Evolutionary conservation across 208 protist species (phyloP).

Genomic region (Acanthamoeba sp.): DNA sequence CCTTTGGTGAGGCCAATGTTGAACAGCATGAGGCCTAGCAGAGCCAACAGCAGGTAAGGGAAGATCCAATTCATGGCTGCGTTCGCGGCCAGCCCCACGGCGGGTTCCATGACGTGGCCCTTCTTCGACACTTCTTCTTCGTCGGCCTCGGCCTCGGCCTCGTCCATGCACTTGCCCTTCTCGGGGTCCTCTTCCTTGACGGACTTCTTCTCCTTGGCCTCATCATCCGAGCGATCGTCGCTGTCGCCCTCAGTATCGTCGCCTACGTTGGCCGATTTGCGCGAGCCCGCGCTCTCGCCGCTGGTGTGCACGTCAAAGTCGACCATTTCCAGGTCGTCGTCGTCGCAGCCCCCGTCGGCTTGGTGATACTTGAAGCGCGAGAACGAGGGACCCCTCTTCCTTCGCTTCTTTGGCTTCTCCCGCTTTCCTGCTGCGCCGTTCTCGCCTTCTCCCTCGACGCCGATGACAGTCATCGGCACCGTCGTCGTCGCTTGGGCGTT

Average conservation of each 20-base stretch:
- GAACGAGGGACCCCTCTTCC: neutral
- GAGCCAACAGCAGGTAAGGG: neutral
- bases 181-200: neutral
- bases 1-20: conserved; percentile 26
- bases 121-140: neutral
- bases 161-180: neutral
- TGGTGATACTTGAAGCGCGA: neutral
- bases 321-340: neutral
- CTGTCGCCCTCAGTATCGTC: neutral
- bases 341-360: neutral
- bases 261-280: neutral
- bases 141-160: neutral
- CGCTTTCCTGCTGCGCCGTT: neutral
- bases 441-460: neutral
- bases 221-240: neutral
- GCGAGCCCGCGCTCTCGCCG: neutral
- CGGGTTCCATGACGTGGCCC: neutral
- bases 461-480: neutral
- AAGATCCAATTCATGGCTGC: neutral
- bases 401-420: neutral
- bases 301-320: neutral
- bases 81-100: neutral
- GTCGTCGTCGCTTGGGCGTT: neutral
- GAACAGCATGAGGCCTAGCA: neutral
- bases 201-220: neutral